Conservation (phyloP, 306 rosid species). For the Acmispon strigosus region DNA sequence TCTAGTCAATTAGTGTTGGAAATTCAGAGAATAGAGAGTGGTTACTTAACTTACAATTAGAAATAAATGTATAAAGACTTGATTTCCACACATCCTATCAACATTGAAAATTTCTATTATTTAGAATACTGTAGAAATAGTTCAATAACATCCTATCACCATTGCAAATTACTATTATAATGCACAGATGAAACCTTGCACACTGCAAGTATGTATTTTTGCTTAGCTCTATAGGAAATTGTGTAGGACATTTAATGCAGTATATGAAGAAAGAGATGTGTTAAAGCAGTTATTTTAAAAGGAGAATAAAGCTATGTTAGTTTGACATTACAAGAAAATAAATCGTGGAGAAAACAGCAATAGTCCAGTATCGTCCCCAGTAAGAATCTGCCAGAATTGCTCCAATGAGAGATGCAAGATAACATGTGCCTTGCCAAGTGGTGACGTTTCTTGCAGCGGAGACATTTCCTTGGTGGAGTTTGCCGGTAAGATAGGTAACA, state of each 20-base stretch:
- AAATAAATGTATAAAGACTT: background rate
- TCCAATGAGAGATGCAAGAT: constrained; percentile 93
- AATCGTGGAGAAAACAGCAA: constrained; percentile 70
- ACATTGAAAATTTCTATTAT: background rate
- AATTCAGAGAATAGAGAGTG: too few relatives aligned
- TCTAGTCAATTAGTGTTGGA: background rate
- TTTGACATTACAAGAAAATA: constrained; percentile 64
- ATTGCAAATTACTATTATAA: background rate
- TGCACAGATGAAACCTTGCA: background rate
- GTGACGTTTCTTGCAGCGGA: constrained; percentile 92
- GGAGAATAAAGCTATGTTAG: background rate
- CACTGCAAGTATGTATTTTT: background rate
- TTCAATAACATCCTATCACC: background rate
- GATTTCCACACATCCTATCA: background rate
- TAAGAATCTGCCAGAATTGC: constrained; percentile 93
- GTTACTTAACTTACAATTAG: too few relatives aligned
- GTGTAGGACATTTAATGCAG: constrained; percentile 4
- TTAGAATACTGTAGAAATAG: background rate
- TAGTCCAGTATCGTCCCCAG: constrained; percentile 99
- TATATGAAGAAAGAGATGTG: background rate
- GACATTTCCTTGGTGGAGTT: constrained; percentile 84
- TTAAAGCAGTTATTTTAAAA: constrained; percentile 2
- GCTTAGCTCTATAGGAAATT: constrained; percentile 1
- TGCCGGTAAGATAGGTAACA: constrained; percentile 81
- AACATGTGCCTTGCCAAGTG: constrained; percentile 97